Base-by-base conservation (phyloP, 2,329 filamentous ascomycete genomes). In the Phaeosphaeriaceae sp. region DNA sequence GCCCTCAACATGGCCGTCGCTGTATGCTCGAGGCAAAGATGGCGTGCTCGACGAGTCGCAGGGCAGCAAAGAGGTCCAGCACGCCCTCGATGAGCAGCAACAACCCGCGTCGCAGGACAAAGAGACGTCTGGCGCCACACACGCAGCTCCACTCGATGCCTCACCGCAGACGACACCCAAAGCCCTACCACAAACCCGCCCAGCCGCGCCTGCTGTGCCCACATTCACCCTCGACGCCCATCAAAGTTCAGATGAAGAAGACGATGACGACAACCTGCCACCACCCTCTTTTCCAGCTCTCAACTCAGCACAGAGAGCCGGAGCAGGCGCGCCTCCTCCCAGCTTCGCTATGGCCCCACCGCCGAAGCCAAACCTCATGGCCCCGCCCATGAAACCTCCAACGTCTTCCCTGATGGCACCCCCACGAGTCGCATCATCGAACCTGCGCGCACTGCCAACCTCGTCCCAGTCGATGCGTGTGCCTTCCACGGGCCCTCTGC, bases 291-390 rank as follows among this genome's bases (percentile, higher is more conserved):
- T 82, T 52, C 80, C 80, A 27, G 79, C 81, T 1, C 58, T 78
- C 33, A 81, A 82, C 64, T 82, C 80, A 9, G 80, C 79, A 77
- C 81, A 82, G 60, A 71, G 80, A 59, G 76, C 79, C 15, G 79
- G 77, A 51, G 65, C 68, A 15, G 79, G 77, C 48, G 65, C 68
- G 11, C 60, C 53, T 19, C 48, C 57, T 24, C 58, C 61, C 15
- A 53, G 59, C 31, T 53, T 66, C 24, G 54, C 60, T 11, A 66
- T 68, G 61, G 52, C 63, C 4, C 65, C 68, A 33, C 69, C 69
- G 15, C 51, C 63, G 24, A 63, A 60, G 46, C 57, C 63, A 17
- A 63, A 64, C 25, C 55, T 61, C 58, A 78, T 78, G 73, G 72
- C 73, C 9, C 78, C 79, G 25, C 77, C 77, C 7, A 56, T 70